Evolutionary conservation across 1,139 yeast genomes (phyloP).

Genomic region (Candida smagusa): DNA sequence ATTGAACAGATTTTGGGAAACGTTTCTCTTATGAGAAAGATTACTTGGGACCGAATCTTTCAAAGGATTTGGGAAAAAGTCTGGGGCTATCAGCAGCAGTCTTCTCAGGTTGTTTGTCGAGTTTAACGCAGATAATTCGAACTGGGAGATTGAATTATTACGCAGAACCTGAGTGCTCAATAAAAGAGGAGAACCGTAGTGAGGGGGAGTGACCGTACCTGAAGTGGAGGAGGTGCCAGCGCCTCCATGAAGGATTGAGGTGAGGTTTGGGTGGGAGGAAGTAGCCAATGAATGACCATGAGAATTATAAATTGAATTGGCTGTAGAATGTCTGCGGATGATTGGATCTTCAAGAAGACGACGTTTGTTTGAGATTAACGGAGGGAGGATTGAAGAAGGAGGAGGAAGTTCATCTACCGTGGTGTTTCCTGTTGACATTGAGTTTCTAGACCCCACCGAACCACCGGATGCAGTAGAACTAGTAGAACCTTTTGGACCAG

Average conservation of each 20-base stretch:
- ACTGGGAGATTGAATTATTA: constrained; percentile 36
- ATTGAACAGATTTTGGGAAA: constrained; percentile 32
- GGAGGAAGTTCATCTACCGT: constrained; percentile 1
- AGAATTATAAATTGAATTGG: constrained; percentile 10
- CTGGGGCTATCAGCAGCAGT: constrained; percentile 37
- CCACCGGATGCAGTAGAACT: neutral
- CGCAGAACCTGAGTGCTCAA: constrained; percentile 29
- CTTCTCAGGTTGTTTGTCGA: constrained; percentile 31
- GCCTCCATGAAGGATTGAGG: constrained; percentile 4
- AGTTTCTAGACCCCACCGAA: neutral
- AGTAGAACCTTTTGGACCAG: neutral
- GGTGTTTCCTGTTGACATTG: neutral
- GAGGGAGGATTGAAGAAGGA: constrained; percentile 11
- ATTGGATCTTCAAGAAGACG: constrained; percentile 16
- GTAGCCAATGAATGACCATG: constrained; percentile 5
- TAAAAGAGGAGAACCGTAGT: constrained; percentile 31
- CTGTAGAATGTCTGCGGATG: constrained; percentile 15
- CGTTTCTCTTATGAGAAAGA: constrained; percentile 22
- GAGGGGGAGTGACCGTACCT: constrained; percentile 28
- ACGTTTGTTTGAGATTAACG: constrained; percentile 13
- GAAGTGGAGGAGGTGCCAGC: constrained; percentile 5
- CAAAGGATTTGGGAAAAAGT: constrained; percentile 39
- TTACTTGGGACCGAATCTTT: constrained; percentile 9
- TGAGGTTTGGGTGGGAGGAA: constrained; percentile 14
- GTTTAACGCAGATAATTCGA: constrained; percentile 27